phyloP scores from a whole-genome alignment of 129 eudicot species.

The Silybum marianum region DNA sequence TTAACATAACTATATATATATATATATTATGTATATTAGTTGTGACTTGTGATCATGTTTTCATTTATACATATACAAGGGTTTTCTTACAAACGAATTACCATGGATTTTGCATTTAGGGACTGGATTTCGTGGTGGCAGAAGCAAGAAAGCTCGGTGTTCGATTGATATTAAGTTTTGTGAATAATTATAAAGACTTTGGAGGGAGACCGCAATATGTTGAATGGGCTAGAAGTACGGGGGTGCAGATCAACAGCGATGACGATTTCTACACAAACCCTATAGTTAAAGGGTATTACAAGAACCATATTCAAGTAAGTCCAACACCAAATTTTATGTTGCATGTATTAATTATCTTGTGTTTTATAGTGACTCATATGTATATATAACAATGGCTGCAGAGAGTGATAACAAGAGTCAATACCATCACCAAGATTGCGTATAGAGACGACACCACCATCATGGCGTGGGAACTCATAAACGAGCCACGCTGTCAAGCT shows the following conservation, averaged over 20 bases:
- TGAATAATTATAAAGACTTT: conserved; percentile 70
- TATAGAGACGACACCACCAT: conserved; percentile 67
- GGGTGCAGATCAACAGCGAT: conserved; percentile 38
- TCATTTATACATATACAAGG: background rate
- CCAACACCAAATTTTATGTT: background rate
- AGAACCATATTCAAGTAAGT: conserved; percentile 55
- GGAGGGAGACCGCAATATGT: conserved; percentile 78
- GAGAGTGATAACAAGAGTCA: conserved; percentile 66
- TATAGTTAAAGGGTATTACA: conserved; percentile 49
- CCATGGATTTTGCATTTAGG: conserved; percentile 34
- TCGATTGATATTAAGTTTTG: conserved; percentile 63
- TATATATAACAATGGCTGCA: conserved; percentile 18
- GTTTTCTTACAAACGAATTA: background rate
- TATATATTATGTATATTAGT: too few relatives aligned
- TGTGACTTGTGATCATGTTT: background rate
- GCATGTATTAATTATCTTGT: background rate
- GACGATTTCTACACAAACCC: conserved; percentile 67
- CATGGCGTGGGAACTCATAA: conserved; percentile 90
- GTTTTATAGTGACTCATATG: background rate
- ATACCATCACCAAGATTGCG: conserved; percentile 52
- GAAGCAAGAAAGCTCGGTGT: conserved; percentile 69
- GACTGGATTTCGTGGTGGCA: conserved; percentile 69
- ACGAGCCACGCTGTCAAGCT: conserved; percentile 77
- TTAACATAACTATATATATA: background rate
- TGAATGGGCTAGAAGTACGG: conserved; percentile 67